phyloP scores from a whole-genome alignment of 805 yeast genomes.

The Blastobotrys robertii region DNA sequence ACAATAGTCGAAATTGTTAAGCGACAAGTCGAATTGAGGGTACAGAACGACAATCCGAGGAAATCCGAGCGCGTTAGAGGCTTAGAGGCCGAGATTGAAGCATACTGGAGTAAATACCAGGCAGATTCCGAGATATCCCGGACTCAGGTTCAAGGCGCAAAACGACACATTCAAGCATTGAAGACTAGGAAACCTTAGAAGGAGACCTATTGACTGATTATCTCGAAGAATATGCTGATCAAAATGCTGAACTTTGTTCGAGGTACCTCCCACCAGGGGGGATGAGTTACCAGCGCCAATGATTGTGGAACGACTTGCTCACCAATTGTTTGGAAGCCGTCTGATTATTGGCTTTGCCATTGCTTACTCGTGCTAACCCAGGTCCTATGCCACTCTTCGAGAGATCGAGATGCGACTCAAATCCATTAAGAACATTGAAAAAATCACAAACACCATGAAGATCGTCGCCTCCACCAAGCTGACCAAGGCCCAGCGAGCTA shows the following conservation, averaged over 20 bases:
- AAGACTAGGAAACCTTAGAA: no score
- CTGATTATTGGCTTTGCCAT: no score
- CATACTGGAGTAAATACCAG: neutral
- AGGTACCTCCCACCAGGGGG: no score
- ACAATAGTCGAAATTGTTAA: neutral
- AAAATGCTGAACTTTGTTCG: no score
- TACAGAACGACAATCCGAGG: no score
- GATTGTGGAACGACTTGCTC: no score
- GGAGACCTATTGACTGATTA: no score
- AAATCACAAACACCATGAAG: conserved; percentile 99
- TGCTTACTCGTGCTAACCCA: conserved; percentile 20
- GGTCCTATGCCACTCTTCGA: conserved; percentile 96
- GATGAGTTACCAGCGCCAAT: no score
- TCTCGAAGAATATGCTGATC: no score
- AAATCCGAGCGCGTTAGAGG: no score
- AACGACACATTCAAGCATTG: neutral
- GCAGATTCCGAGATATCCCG: neutral
- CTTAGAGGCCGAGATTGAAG: neutral
- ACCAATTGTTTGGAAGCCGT: no score
- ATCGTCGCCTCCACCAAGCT: conserved; percentile 97
- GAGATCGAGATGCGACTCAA: conserved; percentile 97
- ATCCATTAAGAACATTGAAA: conserved; percentile 97
- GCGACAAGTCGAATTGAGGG: no score
- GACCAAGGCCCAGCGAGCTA: conserved; percentile 90
- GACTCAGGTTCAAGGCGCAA: neutral